Evolutionary conservation across 371 early-diverging fungal species (phyloP), one percentile per base, ranked within the genome.

Genomic region (Neoconidiobolus thromboides): DNA sequence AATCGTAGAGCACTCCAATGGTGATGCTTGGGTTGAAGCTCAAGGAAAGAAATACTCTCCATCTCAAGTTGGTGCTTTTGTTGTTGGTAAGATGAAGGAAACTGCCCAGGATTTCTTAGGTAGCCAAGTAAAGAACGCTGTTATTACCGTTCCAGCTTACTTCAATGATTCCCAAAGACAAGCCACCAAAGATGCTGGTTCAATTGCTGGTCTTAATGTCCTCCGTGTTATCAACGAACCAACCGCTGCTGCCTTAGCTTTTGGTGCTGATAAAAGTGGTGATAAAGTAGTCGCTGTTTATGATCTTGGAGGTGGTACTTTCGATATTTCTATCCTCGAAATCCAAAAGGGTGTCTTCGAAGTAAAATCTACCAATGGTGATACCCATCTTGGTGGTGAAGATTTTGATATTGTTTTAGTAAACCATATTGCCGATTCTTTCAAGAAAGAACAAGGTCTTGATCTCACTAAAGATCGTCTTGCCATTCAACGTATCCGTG

Each of bases 221-320:
- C 73, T 96, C 57, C 86, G 99, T 68, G 92, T 99, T 51, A 95
- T 98, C 71, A 99, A 98, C 76, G 99, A 99, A 69, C 99, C 99
- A 48, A 98, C 98, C 1, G 99, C 99, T n/a, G 96, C 96, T 57
- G 99, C 99, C 48, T 75, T 96, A 58, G 96, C 99, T 48, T 99
- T 96, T 71, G 99, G 99, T 62, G 74, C 96, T 7, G 97, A 96
- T 73, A 95, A 94, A 66, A 74, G 96, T 99, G 58, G 58, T 39
- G 58, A 58, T 26, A 58, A 58, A 40, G 68, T 81, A 43, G 83
- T 99, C 46, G 96, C 95, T 40, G 97, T 99, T n/a, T 99, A 90
- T 77, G 99, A 99, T 81, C 80, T 99, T 63, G 99, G 99, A 56
- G 99, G 99, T 69, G 99, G 99, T 64, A 99, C 99, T 2, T 99